These are phyloP conservation scores for Neonectria ditissima DNA, from an alignment of 2,329 filamentous ascomycete genomes.

Conservation along the genomic window DNA sequence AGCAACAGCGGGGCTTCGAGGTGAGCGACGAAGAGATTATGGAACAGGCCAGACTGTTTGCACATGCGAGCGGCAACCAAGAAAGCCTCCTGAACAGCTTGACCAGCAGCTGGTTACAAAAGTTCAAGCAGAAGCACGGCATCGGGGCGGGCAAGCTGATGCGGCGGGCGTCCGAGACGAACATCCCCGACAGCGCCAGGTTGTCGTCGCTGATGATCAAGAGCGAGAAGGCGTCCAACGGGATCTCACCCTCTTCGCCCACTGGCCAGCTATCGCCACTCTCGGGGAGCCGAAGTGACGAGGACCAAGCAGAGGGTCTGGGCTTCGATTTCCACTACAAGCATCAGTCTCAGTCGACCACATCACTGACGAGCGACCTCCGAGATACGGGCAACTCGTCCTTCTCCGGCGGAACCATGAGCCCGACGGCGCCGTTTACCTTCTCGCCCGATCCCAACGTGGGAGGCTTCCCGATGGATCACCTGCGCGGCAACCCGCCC, in stretches of 20 bases:
- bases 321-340: constrained; percentile 51
- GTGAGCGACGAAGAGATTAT: constrained; percentile 85
- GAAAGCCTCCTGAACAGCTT: constrained; percentile 79
- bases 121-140: constrained; percentile 92
- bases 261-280: constrained; percentile 74
- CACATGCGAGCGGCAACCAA: constrained; percentile 73
- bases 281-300: constrained; percentile 76
- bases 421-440: constrained; percentile 78
- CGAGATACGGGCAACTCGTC: constrained; percentile 61
- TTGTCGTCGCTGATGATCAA: constrained; percentile 59
- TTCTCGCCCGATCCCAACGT: constrained; percentile 81
- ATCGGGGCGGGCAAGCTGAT: constrained; percentile 62
- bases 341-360: constrained; percentile 50
- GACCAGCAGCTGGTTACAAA: constrained; percentile 86
- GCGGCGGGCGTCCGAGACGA: constrained; percentile 73
- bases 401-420: constrained; percentile 78
- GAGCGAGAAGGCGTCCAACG: constrained; percentile 59
- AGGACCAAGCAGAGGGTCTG: constrained; percentile 65
- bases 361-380: constrained; percentile 49
- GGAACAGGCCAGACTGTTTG: constrained; percentile 86
- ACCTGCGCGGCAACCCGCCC: constrained; percentile 52
- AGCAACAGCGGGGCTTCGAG: constrained; percentile 78
- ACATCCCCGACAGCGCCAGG: constrained; percentile 75
- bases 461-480: constrained; percentile 69
- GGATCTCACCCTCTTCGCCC: constrained; percentile 80